Base-by-base conservation (phyloP, 1,284 basidiomycete species). In the Lignosus rhinocerotis region DNA sequence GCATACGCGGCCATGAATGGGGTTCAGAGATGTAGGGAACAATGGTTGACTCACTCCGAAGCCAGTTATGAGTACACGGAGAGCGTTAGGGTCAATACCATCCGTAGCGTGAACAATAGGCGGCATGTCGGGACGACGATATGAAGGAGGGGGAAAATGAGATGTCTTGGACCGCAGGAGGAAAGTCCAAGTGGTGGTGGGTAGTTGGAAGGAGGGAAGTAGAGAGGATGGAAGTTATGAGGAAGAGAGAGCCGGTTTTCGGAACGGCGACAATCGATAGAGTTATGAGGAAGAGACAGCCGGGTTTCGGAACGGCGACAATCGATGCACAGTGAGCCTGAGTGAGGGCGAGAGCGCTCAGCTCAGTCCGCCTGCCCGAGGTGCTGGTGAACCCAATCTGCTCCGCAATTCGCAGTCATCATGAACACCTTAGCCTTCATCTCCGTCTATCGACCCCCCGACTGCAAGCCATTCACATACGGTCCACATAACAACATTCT, bases 31-130 rank as follows among this genome's bases (percentile, higher is more conserved):
- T n/a, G 12, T 11, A 32, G n/a, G 10, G 38, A 32, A 16, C 21
- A 33, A 36, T n/a, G 48, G 44, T 25, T 68, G 41, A 76, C 83
- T 76, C 70, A 86, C 83, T 65, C 84, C 83, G 67, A 84, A 86
- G 50, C 84, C 83, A 17, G 84, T 85, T 55, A 85, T 66, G 51
- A 85, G 77, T 32, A 85, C 82, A 62, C 75, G 74, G 61, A 79
- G 75, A 56, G 65, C 73, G 48, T 75, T 67, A 39, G 66, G 68
- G 55, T 68, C 67, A 34, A 66, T 52, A 46, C 60, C 53, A 34
- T 63, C 60, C 45, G 58, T 51, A 19, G 62, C 62, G 17, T 48
- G 55, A 47, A 61, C 55, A 30, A 64, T 50, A 34, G 62, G 62
- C 30, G 62, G 57, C 62, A 64, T 64, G 25, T 39, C 31, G 17